These are phyloP conservation scores for Castanea mollissima DNA, from an alignment of 306 rosid genomes.

Conservation along the genomic window DNA sequence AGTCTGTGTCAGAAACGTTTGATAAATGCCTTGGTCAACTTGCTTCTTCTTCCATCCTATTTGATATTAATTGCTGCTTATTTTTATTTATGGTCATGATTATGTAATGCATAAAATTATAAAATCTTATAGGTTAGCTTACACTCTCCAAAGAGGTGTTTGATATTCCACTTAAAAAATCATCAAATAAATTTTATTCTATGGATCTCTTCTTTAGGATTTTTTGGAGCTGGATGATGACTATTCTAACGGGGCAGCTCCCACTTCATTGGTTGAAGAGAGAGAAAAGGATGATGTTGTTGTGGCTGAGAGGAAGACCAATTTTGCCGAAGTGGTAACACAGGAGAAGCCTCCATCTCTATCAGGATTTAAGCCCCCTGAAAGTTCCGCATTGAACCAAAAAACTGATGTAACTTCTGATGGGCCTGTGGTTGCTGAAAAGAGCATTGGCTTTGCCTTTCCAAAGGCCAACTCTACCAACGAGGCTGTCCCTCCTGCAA, in stretches of 20 bases:
- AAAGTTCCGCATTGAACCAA: slow-evolving; percentile 21
- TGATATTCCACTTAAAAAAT: background rate
- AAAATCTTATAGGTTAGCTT: background rate
- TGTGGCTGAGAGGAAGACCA: slow-evolving; percentile 27
- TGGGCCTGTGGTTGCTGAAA: slow-evolving; percentile 38
- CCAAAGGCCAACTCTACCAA: slow-evolving; percentile 21
- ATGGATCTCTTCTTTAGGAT: slow-evolving; percentile 38
- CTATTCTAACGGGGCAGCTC: slow-evolving; percentile 37
- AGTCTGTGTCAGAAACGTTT: background rate
- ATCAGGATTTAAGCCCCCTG: slow-evolving; percentile 29
- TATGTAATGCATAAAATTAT: background rate
- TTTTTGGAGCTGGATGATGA: slow-evolving; percentile 76
- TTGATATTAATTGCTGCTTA: background rate
- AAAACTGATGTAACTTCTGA: slow-evolving; percentile 28
- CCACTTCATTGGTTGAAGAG: slow-evolving; percentile 36
- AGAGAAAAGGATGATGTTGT: slow-evolving; percentile 30
- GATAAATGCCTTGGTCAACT: background rate
- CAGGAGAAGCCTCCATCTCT: slow-evolving; percentile 34
- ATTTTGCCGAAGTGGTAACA: slow-evolving; percentile 25
- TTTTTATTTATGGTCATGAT: background rate
- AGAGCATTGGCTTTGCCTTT: slow-evolving; percentile 25
- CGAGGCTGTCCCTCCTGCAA: slow-evolving; percentile 22
- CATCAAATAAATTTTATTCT: background rate
- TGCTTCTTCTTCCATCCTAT: background rate
- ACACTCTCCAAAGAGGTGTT: background rate